These are phyloP conservation scores for Ascochyta clinopodiicola DNA, from an alignment of 2,329 filamentous ascomycete genomes.

Conservation along the genomic window DNA sequence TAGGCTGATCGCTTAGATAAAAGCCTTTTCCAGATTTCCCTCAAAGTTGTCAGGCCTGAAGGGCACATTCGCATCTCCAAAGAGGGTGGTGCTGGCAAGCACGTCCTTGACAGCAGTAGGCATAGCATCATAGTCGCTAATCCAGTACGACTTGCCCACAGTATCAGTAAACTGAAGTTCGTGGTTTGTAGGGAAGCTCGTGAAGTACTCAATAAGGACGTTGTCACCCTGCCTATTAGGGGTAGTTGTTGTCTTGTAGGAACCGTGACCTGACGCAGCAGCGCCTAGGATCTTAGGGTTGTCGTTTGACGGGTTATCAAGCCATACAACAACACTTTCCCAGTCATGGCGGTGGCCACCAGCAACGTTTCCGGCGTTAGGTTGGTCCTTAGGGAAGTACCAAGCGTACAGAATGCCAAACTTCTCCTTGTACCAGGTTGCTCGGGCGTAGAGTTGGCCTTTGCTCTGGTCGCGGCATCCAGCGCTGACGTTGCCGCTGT, in stretches of 20 bases:
- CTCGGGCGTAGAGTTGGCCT: constrained; percentile 59
- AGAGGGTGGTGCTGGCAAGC: constrained; percentile 50
- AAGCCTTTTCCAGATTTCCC: constrained; percentile 13
- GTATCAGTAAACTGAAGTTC: constrained; percentile 40
- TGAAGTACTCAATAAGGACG: constrained; percentile 56
- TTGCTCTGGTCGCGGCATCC: constrained; percentile 51
- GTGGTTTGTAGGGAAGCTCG: constrained; percentile 55
- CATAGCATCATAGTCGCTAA: constrained; percentile 56
- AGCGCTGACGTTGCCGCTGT: constrained; percentile 48
- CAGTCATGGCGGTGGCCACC: constrained; percentile 61
- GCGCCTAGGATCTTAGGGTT: constrained; percentile 54
- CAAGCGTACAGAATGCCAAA: constrained; percentile 60
- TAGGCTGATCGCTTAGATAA: neutral
- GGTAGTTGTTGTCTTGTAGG: constrained; percentile 47
- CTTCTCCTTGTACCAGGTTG: constrained; percentile 46
- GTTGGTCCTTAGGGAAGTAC: constrained; percentile 57
- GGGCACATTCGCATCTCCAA: constrained; percentile 54
- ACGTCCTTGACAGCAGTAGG: constrained; percentile 48
- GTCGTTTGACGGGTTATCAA: constrained; percentile 46
- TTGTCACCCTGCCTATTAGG: constrained; percentile 49
- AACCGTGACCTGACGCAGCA: constrained; percentile 59
- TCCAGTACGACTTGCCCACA: neutral
- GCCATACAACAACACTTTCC: constrained; percentile 60
- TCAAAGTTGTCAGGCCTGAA: constrained; percentile 54
- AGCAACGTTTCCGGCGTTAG: constrained; percentile 43